Evolutionary conservation across 305 asterid species (phyloP), one percentile per base, ranked within the genome.

Genomic region (Fraxinus albicans): DNA sequence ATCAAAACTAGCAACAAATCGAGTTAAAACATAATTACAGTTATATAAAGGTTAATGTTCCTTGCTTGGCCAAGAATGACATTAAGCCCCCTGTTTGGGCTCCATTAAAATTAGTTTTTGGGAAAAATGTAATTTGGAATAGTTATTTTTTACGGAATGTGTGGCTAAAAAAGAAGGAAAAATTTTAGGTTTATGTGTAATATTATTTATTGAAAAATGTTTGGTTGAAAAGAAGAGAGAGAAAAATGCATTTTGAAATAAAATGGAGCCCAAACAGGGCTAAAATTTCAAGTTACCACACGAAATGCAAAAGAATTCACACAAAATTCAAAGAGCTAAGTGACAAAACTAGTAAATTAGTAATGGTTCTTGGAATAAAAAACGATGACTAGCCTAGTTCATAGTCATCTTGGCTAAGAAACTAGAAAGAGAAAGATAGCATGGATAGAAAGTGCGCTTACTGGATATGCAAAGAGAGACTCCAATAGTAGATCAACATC

Each of bases 401-500:
- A 63, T 29, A 21, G 35, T 17, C 44, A 44, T 31, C 17, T 77
- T 65, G 27, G 25, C 36, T 77, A 50, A 79, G n/a, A 82, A 60
- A 34, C 35, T 75, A 70, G 79, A 17, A 10, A 31, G 23, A 65
- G 47, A 8, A 44, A 25, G 34, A 84, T 53, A 31, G 75, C 47
- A 34, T 38, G 75, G 36, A n/a, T 23, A 40, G 40, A 75, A 69
- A 36, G 77, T 29, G 3, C 76, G 88, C 97, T 94, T 91, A 94
- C 98, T n/a, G 97, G 79, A 84, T 90, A 90, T 80, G 92, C 84
- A 38, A 38, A 38, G 42, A 38, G 42, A 6, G 42, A 7, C 44
- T 38, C 44, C 44, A 38, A 38, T 38, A 38, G 44, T 38, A 38
- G 10, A 38, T 38, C 44, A 2, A 91, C 82, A 83, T 92, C 88